A percentile compares a stretch with the other conserved stretches of the same genome.
These are phyloP conservation scores for Citrus mangshanensis DNA, from an alignment of 345 rosid genomes.

Conservation along the genomic window DNA sequence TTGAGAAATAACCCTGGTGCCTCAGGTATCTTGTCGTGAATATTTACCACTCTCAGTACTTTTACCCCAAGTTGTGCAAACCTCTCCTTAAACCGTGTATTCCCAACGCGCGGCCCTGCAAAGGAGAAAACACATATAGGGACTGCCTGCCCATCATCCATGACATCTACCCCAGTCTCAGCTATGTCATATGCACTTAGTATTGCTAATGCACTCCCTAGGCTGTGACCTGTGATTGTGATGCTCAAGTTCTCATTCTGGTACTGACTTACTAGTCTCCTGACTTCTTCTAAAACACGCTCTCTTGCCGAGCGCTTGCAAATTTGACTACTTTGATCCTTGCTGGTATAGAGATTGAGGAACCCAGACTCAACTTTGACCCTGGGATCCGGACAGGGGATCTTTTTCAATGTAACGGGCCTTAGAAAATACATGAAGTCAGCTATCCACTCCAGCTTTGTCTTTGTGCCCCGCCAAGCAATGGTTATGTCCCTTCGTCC, in stretches of 20 bases:
- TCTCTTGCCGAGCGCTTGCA: slow-evolving; percentile 20
- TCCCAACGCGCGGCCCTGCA: slow-evolving; percentile 28
- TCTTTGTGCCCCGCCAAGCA: slow-evolving; percentile 28
- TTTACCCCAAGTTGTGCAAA: slow-evolving; percentile 22
- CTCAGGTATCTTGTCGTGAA: slow-evolving; percentile 22
- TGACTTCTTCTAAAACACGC: slow-evolving; percentile 17
- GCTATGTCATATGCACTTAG: slow-evolving; percentile 27
- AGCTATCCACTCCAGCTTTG: slow-evolving; percentile 26
- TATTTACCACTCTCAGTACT: slow-evolving; percentile 23
- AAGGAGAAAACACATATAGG: slow-evolving; percentile 24
- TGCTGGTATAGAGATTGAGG: slow-evolving; percentile 23
- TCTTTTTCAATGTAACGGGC: slow-evolving; percentile 3
- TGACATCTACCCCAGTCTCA: slow-evolving; percentile 15
- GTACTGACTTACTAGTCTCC: not conserved
- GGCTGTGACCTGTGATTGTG: slow-evolving; percentile 30
- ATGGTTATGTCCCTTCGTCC: slow-evolving; percentile 26
- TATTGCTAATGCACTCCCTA: slow-evolving; percentile 25
- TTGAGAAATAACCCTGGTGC: slow-evolving; percentile 28
- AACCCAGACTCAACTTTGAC: slow-evolving; percentile 27
- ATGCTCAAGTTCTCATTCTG: slow-evolving; percentile 25
- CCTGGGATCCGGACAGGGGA: slow-evolving; percentile 16
- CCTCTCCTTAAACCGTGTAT: slow-evolving; percentile 20
- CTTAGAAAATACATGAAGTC: slow-evolving; percentile 21
- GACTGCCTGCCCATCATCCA: not conserved
- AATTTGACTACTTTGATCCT: slow-evolving; percentile 1